Evolutionary conservation across 2,329 filamentous ascomycete genomes (phyloP), one percentile per base, ranked within the genome.

Genomic region (Alternaria triticina): DNA sequence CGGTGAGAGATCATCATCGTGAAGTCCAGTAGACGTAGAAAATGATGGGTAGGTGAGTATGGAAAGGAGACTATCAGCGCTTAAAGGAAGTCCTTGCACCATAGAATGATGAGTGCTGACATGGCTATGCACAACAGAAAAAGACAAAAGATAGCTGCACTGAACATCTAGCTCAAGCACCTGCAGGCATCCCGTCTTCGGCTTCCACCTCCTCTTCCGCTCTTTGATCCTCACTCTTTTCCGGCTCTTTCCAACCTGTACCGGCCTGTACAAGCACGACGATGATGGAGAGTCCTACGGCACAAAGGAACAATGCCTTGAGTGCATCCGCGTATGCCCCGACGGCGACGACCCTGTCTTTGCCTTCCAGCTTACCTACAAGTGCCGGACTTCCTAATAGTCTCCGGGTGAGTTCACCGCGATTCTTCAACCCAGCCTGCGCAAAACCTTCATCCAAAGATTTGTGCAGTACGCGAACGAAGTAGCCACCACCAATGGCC

Each of bases 401-500:
- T 54, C 81, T 82, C n/a, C 85, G 80, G 2, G 89, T 81, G 17
- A 90, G 75, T 1, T 83, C 79, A 3, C 77, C 80, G 43, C 74
- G 70, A 46, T 75, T 68, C 63, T 81, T 64, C 61, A 82, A 45
- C 64, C 78, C 82, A 7, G 78, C 79, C 6, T 84, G 74, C 5
- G 78, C 75, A 67, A 93, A 93, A 0, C 88, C 87, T 0, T 79
- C 71, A n/a, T 84, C 82, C 2, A 95, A 82, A 0, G 83, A 82
- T 3, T 70, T 79, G 49, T 85, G 82, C 30, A 95, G 79, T 2
- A 88, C 83, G 6, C 91, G 86, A 44, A 86, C 84, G 74, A 94
- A 95, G 57, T 92, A 83, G 0, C 93, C 93, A 3, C 93, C 92
- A 3, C 92, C 91, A 51, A 95, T 90, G 0, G 92, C 88, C 1